Percentiles rank a stretch among this genome's conserved stretches.
These are phyloP conservation scores for Chrysanthemum lavandulifolium DNA, from an alignment of 129 eudicot species.

Conservation along the genomic window DNA sequence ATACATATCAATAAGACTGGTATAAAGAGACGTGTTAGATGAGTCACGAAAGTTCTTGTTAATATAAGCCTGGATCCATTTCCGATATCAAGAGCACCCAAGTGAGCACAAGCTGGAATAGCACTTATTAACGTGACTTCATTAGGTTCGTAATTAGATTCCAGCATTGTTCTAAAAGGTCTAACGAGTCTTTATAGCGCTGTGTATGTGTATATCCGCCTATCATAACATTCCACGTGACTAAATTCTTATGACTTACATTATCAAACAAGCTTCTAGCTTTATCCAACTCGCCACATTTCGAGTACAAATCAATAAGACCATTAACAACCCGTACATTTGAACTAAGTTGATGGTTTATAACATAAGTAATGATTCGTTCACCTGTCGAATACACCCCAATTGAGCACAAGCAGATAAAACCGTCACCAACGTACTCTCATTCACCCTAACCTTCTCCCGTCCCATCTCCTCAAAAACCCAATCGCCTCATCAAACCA, in stretches of 20 bases:
- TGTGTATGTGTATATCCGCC: slow-evolving; percentile 79
- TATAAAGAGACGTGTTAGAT: slow-evolving; percentile 35
- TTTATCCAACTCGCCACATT: slow-evolving; percentile 52
- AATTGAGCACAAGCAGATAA: slow-evolving; percentile 66
- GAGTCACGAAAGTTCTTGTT: slow-evolving; percentile 30
- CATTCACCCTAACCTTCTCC: slow-evolving; percentile 52
- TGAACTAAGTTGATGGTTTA: slow-evolving; percentile 41
- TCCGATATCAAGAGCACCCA: slow-evolving; percentile 48
- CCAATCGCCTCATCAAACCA: slow-evolving; percentile 42
- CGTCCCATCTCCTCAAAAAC: slow-evolving; percentile 52
- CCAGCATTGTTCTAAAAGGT: slow-evolving; percentile 43
- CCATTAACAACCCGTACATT: slow-evolving; percentile 53
- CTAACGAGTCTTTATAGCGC: slow-evolving; percentile 42
- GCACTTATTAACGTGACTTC: slow-evolving; percentile 45
- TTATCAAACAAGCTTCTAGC: slow-evolving; percentile 60
- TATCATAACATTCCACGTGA: slow-evolving; percentile 79
- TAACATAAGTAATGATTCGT: slow-evolving; percentile 41
- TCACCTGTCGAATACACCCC: slow-evolving; percentile 47
- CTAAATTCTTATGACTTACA: slow-evolving; percentile 42
- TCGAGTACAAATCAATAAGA: slow-evolving; percentile 74
- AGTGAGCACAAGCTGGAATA: slow-evolving; percentile 46
- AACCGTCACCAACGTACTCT: slow-evolving; percentile 54
- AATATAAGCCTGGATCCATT: slow-evolving; percentile 42
- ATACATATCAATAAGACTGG: slow-evolving; percentile 53
- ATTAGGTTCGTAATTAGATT: slow-evolving; percentile 36